Evolutionary conservation across 1,284 basidiomycete species (phyloP).

Genomic region (Phellinidium pouzarii): DNA sequence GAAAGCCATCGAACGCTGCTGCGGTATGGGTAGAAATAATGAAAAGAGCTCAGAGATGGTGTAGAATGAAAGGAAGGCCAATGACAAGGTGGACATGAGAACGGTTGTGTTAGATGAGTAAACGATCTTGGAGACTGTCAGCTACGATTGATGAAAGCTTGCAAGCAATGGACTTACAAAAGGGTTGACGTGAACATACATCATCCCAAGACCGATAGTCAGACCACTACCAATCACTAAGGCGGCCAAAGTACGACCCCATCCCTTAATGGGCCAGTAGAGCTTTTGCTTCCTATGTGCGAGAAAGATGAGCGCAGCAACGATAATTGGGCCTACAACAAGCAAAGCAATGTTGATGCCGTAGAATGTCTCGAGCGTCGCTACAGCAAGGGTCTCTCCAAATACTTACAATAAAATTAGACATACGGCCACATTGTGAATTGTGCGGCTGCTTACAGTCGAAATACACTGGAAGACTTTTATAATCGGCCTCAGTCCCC

Average conservation of each 20-base stretch:
- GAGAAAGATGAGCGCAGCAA: constrained; percentile 37
- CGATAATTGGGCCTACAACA: constrained; percentile 50
- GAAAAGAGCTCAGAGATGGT: constrained; percentile 33
- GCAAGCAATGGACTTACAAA: constrained; percentile 40
- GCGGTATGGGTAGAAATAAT: constrained; percentile 26
- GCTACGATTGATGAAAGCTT: background rate
- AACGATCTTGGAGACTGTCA: constrained; percentile 37
- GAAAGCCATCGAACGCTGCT: constrained; percentile 26
- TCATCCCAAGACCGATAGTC: constrained; percentile 42
- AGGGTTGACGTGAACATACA: constrained; percentile 51
- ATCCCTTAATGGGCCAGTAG: constrained; percentile 32
- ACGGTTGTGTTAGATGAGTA: constrained; percentile 53
- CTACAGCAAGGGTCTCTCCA: constrained; percentile 44
- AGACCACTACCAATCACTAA: constrained; percentile 38
- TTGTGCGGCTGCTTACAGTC: constrained; percentile 45
- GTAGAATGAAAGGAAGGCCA: constrained; percentile 44
- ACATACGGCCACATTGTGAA: background rate
- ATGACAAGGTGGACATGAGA: constrained; percentile 39
- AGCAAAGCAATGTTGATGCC: constrained; percentile 54
- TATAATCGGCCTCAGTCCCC: constrained; percentile 26
- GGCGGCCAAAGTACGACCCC: constrained; percentile 55
- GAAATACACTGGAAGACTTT: constrained; percentile 54
- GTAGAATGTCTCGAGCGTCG: constrained; percentile 45
- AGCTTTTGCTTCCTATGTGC: constrained; percentile 23
- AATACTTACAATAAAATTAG: constrained; percentile 43